These are phyloP conservation scores for Saccharomyces hybrid DNA, from an alignment of 1,139 yeast species.

Conservation along the genomic window DNA sequence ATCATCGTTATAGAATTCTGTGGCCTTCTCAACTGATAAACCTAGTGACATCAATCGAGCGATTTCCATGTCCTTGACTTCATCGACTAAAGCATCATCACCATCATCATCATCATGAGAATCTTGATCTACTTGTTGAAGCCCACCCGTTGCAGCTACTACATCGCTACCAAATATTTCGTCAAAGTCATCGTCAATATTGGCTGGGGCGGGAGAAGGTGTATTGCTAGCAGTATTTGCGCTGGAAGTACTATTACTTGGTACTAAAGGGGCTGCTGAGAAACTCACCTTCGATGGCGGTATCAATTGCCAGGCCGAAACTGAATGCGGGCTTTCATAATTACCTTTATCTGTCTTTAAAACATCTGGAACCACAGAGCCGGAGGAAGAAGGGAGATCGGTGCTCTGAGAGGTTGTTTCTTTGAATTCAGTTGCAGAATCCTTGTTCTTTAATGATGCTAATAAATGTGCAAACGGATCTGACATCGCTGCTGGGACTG, in stretches of 20 bases:
- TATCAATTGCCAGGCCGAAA: background rate
- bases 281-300: background rate
- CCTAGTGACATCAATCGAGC: slow-evolving; percentile 30
- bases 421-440: slow-evolving; percentile 1
- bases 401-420: background rate
- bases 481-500: slow-evolving; percentile 8
- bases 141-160: background rate
- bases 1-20: slow-evolving; percentile 20
- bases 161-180: slow-evolving; percentile 9
- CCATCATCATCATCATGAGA: slow-evolving; percentile 6
- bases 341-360: background rate
- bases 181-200: slow-evolving; percentile 15
- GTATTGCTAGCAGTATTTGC: background rate
- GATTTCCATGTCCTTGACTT: slow-evolving; percentile 30
- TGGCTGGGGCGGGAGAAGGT: background rate
- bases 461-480: slow-evolving; percentile 44
- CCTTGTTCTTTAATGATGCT: slow-evolving; percentile 26
- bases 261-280: background rate
- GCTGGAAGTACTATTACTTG: background rate
- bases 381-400: background rate
- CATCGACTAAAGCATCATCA: slow-evolving; percentile 20
- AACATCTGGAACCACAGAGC: background rate
- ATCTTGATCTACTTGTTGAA: background rate
- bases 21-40: slow-evolving; percentile 19
- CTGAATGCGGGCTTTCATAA: background rate